These are phyloP conservation scores for Gracilaria caudata DNA, from an alignment of 23 red algal genomes.

Conservation along the genomic window DNA sequence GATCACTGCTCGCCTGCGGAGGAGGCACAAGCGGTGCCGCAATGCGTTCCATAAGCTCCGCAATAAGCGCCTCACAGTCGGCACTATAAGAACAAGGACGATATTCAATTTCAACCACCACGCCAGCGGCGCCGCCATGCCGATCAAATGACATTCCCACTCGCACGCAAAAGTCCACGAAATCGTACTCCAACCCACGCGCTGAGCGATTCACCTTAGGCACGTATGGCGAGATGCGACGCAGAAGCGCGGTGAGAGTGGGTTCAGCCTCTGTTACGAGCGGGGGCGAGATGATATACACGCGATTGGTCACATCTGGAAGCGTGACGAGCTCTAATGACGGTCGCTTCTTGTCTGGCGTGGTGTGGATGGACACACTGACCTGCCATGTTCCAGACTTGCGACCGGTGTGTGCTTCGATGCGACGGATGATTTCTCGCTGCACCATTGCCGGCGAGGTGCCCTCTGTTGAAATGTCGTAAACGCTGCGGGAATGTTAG, in stretches of 20 bases:
- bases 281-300: constrained; percentile 9
- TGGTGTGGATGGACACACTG: constrained; percentile 15
- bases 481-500: constrained; percentile 9
- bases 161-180: constrained; percentile 59
- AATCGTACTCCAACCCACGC: constrained; percentile 31
- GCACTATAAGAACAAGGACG: constrained; percentile 31
- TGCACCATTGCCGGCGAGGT: constrained; percentile 41
- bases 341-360: constrained; percentile 39
- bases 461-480: constrained; percentile 49
- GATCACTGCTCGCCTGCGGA: constrained; percentile 43
- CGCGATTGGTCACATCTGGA: constrained; percentile 19
- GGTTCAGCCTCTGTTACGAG: constrained; percentile 42
- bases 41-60: constrained; percentile 58
- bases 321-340: constrained; percentile 34
- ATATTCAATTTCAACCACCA: constrained; percentile 63
- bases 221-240: constrained; percentile 8
- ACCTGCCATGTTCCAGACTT: constrained; percentile 18
- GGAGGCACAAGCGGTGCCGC: constrained; percentile 53
- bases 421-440: constrained; percentile 67
- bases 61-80: constrained; percentile 46
- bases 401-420: constrained; percentile 61
- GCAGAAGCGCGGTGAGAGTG: neutral
- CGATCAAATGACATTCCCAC: constrained; percentile 59
- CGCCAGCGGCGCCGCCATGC: constrained; percentile 31
- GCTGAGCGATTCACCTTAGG: neutral